Percentiles rank a stretch among this genome's conserved stretches.
These are phyloP conservation scores for Bothriochloa decipiens DNA, from an alignment of 176 grass and related monocot genomes.

Conservation along the genomic window DNA sequence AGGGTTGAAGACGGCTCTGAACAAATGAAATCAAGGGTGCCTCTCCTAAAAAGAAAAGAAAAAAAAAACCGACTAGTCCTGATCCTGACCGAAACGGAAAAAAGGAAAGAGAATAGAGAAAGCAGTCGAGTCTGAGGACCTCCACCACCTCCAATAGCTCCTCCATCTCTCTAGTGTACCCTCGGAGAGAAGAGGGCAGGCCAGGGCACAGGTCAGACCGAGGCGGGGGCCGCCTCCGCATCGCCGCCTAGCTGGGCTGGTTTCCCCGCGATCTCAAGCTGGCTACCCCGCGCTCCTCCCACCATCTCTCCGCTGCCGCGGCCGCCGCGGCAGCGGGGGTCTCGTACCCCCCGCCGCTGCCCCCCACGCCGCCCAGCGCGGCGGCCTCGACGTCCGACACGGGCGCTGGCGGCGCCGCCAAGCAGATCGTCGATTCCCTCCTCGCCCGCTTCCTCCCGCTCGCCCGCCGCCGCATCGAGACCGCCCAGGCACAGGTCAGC, in stretches of 20 bases:
- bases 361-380: constrained; percentile 42
- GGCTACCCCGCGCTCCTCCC: constrained; percentile 62
- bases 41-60: too few species aligned
- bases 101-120: not conserved
- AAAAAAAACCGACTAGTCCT: too few species aligned
- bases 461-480: constrained; percentile 96
- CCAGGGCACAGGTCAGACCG: not conserved
- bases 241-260: not conserved
- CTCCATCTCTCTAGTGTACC: not conserved
- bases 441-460: constrained; percentile 94
- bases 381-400: constrained; percentile 40
- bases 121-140: not conserved
- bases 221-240: not conserved
- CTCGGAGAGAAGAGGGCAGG: not conserved
- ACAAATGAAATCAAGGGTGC: too few species aligned
- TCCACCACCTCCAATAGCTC: not conserved
- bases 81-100: not conserved
- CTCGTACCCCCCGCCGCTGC: constrained; percentile 54
- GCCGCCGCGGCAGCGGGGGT: constrained; percentile 38
- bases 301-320: constrained; percentile 50
- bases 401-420: constrained; percentile 80
- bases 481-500: constrained; percentile 93
- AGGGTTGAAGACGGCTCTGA: too few species aligned
- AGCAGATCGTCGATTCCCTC: constrained; percentile 99
- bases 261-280: constrained; percentile 35